Conservation (phyloP, 2,329 filamentous ascomycete genomes). For the Penicillium italicum region DNA sequence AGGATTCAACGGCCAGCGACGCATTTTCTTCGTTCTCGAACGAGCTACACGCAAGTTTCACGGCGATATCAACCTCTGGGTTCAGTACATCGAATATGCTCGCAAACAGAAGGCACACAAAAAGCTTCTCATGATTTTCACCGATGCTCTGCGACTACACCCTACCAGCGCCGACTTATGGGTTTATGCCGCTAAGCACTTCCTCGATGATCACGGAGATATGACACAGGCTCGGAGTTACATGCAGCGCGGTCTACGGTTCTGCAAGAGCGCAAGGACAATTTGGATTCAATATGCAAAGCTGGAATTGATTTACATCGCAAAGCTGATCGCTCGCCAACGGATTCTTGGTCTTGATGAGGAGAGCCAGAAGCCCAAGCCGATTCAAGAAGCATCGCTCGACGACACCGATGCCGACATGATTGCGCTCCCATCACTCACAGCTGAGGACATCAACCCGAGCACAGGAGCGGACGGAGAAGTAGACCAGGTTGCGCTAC, state of each 20-base stretch:
- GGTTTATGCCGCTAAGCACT: conserved; percentile 75
- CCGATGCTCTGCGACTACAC: conserved; percentile 74
- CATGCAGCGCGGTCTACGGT: conserved; percentile 84
- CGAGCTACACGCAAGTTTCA: conserved; percentile 80
- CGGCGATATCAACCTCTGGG: conserved; percentile 77
- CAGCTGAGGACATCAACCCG: conserved; percentile 60
- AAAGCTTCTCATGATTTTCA: conserved; percentile 58
- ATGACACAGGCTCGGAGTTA: conserved; percentile 81
- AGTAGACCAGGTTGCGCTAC: conserved; percentile 55
- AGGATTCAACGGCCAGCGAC: conserved; percentile 69
- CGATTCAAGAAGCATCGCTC: conserved; percentile 32
- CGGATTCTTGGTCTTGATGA: conserved; percentile 62
- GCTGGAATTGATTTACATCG: conserved; percentile 88
- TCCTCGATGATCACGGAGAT: conserved; percentile 75
- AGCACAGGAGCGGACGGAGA: conserved; percentile 51
- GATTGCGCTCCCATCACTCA: conserved; percentile 57
- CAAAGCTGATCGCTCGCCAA: conserved; percentile 71
- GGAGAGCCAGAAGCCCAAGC: conserved; percentile 37
- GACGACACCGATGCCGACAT: conserved; percentile 53
- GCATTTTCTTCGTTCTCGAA: conserved; percentile 86
- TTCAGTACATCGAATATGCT: conserved; percentile 82
- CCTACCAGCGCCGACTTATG: conserved; percentile 79
- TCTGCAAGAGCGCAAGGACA: conserved; percentile 70
- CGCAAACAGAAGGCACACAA: conserved; percentile 62
- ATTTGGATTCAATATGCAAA: conserved; percentile 90